phyloP scores from a whole-genome alignment of 495 filamentous ascomycete species.

The Penicillium goetzii region DNA sequence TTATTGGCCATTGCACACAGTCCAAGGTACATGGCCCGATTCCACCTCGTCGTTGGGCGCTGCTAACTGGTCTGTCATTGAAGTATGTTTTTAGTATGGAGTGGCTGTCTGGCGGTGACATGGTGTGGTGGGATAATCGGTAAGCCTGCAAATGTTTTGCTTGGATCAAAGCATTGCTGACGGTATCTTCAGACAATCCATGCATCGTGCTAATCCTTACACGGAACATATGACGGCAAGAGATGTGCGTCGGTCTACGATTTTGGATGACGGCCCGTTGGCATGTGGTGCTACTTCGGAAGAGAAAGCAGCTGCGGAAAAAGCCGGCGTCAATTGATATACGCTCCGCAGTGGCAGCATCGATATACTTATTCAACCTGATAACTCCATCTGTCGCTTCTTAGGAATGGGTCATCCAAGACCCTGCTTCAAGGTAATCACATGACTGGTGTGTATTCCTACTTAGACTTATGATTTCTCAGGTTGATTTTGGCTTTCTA shows the following conservation, averaged over 20 bases:
- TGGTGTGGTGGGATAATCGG: constrained; percentile 35
- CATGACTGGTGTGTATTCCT: too few relatives aligned
- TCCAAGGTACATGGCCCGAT: constrained; percentile 18
- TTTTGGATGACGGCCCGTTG: constrained; percentile 27
- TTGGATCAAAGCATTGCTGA: background rate
- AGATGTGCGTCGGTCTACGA: constrained; percentile 30
- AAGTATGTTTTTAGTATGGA: constrained; percentile 34
- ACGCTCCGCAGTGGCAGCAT: too few relatives aligned
- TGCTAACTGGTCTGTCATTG: background rate
- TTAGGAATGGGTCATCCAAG: too few relatives aligned
- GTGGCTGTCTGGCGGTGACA: constrained; percentile 27
- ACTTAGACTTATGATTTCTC: too few relatives aligned
- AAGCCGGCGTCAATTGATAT: background rate
- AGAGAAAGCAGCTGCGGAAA: constrained; percentile 6
- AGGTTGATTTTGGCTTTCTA: too few relatives aligned
- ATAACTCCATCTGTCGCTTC: too few relatives aligned
- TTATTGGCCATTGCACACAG: constrained; percentile 30
- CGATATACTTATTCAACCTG: too few relatives aligned
- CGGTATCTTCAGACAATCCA: constrained; percentile 26
- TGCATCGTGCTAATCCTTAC: constrained; percentile 32
- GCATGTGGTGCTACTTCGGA: constrained; percentile 17
- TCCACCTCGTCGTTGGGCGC: background rate
- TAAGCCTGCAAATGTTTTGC: constrained; percentile 4
- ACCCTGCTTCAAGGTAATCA: too few relatives aligned
- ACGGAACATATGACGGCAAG: constrained; percentile 27